Conservation (phyloP, 2,329 filamentous ascomycete genomes). For the Verticillium tricorpus region DNA sequence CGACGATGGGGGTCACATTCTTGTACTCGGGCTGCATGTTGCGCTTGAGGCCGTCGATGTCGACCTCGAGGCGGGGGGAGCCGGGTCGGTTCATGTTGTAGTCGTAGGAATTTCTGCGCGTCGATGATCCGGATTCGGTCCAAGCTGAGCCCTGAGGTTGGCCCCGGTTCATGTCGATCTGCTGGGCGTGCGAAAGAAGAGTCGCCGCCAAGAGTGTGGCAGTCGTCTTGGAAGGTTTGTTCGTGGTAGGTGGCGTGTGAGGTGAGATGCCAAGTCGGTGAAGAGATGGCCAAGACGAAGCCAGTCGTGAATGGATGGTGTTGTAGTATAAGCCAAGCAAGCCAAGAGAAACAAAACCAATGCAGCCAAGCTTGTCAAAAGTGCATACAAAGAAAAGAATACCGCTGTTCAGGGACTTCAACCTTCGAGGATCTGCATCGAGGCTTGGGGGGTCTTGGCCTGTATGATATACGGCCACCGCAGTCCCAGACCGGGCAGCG, state of each 20-base stretch:
- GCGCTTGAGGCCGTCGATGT: background rate
- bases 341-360: background rate
- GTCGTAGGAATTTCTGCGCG: background rate
- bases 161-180: background rate
- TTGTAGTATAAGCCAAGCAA: background rate
- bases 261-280: background rate
- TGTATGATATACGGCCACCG: background rate
- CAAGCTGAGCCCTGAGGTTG: conserved; percentile 1
- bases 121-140: conserved; percentile 1
- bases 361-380: background rate
- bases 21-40: background rate
- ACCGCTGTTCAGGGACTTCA: background rate
- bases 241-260: background rate
- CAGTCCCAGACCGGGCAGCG: background rate
- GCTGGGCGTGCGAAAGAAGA: background rate
- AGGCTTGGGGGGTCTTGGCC: background rate
- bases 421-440: background rate
- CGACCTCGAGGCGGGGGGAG: background rate
- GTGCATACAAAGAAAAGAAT: background rate
- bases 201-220: background rate
- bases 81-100: background rate
- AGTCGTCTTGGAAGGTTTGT: background rate
- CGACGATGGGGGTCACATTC: conserved; percentile 8
- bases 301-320: background rate
- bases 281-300: background rate